A percentile compares a stretch with the other conserved stretches of the same genome.
Conservation (phyloP, 352 stramenopile genomes). For the Globisporangium camurandrum region DNA sequence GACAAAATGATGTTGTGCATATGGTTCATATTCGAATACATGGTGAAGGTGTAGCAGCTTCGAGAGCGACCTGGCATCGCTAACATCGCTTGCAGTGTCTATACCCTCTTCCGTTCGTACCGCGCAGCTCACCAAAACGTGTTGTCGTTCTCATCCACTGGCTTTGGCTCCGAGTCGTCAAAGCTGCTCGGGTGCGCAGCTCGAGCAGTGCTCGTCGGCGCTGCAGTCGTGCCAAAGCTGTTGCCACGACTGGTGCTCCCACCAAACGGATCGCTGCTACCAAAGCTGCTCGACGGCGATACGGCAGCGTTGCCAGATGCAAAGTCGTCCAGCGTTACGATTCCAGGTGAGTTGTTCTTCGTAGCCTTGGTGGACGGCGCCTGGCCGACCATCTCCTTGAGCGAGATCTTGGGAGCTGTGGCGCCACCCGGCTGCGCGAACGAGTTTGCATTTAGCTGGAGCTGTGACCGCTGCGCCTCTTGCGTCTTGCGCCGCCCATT, state of each 20-base stretch:
- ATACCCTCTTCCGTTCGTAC: too few species aligned
- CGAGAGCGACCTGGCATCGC: too few species aligned
- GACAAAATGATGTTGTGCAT: too few species aligned
- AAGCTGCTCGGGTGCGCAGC: slow-evolving; percentile 3
- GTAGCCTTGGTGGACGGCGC: not conserved
- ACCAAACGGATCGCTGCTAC: slow-evolving; percentile 13
- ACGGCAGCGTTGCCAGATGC: slow-evolving; percentile 17
- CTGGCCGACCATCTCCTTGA: slow-evolving; percentile 40
- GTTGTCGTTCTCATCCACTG: slow-evolving; percentile 18
- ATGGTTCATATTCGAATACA: too few species aligned
- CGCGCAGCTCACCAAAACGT: slow-evolving; percentile 14
- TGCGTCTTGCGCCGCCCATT: slow-evolving; percentile 65
- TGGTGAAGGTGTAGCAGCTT: too few species aligned
- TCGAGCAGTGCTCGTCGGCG: slow-evolving; percentile 1
- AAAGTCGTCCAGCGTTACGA: slow-evolving; percentile 45
- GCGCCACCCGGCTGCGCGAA: slow-evolving; percentile 25
- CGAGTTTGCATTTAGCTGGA: slow-evolving; percentile 48
- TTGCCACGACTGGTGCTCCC: not conserved
- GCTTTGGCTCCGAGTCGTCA: not conserved
- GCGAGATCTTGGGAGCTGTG: slow-evolving; percentile 34
- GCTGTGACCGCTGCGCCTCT: slow-evolving; percentile 49
- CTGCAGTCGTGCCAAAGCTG: slow-evolving; percentile 9
- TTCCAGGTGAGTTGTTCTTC: not conserved
- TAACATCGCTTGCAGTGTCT: too few species aligned
- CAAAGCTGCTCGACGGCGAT: slow-evolving; percentile 7